These are phyloP conservation scores for Nicotiana benthamiana DNA, from an alignment of 257 asterid species.

Conservation along the genomic window DNA sequence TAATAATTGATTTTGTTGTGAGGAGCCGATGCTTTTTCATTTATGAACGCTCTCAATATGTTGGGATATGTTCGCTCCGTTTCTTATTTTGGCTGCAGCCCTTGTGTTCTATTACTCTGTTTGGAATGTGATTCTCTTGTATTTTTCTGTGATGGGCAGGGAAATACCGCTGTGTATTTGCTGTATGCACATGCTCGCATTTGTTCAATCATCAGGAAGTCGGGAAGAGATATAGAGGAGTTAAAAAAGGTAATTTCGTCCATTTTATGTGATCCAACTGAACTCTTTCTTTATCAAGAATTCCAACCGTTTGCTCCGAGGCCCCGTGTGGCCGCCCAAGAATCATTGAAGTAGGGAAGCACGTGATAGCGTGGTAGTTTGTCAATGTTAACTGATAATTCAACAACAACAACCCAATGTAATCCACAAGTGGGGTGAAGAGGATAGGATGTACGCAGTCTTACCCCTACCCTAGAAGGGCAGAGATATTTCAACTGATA, in stretches of 20 bases:
- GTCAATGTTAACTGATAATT: neutral
- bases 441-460: too few species aligned
- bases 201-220: neutral
- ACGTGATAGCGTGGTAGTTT: neutral
- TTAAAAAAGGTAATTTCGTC: constrained; percentile 11
- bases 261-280: neutral
- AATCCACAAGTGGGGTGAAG: too few species aligned
- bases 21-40: neutral
- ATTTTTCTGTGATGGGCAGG: constrained; percentile 43
- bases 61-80: neutral
- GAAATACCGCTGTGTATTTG: constrained; percentile 47
- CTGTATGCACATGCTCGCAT: constrained; percentile 39
- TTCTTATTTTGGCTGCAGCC: neutral
- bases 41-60: neutral
- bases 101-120: neutral
- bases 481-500: too few species aligned
- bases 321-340: neutral
- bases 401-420: too few species aligned
- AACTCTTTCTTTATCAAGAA: neutral
- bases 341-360: neutral
- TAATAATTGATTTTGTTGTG: neutral
- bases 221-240: constrained; percentile 14
- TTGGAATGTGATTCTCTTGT: neutral
- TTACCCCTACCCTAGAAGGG: too few species aligned
- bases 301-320: neutral